A percentile compares a stretch with the other conserved stretches of the same genome.
Conservation (phyloP, 352 stramenopile species). For the Phytophthora colocasiae region DNA sequence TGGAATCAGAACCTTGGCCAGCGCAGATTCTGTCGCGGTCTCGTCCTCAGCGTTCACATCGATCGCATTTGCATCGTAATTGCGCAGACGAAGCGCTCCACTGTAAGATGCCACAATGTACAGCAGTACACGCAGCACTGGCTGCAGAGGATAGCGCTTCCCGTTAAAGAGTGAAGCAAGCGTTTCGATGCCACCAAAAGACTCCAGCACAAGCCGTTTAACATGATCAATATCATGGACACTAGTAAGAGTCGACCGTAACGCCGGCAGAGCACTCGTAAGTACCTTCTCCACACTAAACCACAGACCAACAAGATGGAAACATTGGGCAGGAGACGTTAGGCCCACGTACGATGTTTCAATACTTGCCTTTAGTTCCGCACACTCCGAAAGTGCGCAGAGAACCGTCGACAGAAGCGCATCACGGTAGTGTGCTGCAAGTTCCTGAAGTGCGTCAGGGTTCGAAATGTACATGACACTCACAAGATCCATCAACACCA, state of each 20-base stretch:
- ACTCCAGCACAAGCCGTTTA: conserved; percentile 61
- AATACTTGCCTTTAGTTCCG: conserved; percentile 60
- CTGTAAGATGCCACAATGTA: conserved; percentile 70
- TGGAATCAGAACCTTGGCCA: conserved; percentile 73
- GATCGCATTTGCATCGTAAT: conserved; percentile 55
- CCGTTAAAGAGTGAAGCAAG: conserved; percentile 73
- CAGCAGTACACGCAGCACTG: conserved; percentile 59
- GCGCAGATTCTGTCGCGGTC: conserved; percentile 65
- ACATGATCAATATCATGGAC: conserved; percentile 55
- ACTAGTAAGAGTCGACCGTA: conserved; percentile 50
- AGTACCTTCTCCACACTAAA: conserved; percentile 60
- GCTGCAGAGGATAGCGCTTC: conserved; percentile 53
- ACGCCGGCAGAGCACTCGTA: conserved; percentile 38
- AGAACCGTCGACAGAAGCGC: conserved; percentile 66
- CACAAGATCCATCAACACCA: conserved; percentile 58
- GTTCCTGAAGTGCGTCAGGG: conserved; percentile 53
- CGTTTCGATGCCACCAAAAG: conserved; percentile 64
- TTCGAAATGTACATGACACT: conserved; percentile 47
- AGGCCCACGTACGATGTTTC: conserved; percentile 63
- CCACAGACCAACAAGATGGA: conserved; percentile 62
- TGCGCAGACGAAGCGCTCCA: conserved; percentile 45
- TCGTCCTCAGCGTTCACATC: conserved; percentile 87
- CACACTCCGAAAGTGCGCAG: conserved; percentile 56
- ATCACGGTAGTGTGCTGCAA: conserved; percentile 68
- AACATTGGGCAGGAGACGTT: conserved; percentile 46